Conservation (phyloP, 768 basidiomycete genomes). For the Lactifluus hygrophoroides region DNA sequence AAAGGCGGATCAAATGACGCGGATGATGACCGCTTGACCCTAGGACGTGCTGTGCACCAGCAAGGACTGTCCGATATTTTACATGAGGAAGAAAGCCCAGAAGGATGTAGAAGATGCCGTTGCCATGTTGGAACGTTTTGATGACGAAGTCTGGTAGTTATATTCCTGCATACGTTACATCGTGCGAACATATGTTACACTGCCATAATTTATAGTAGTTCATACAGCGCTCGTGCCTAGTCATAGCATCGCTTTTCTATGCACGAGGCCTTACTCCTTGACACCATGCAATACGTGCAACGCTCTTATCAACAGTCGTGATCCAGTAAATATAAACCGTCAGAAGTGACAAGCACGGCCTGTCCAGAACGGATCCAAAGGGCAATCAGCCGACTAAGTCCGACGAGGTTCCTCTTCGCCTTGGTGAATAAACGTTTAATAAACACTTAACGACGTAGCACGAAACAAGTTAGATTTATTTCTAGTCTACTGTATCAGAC, state of each 20-base stretch:
- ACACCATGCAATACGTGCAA: too few species aligned
- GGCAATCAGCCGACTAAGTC: background rate
- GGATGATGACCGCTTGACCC: background rate
- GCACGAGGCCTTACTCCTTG: background rate
- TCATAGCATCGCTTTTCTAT: background rate
- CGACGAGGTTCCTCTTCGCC: background rate
- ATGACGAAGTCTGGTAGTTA: conserved; percentile 57
- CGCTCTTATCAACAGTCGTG: too few species aligned
- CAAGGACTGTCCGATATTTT: conserved; percentile 98
- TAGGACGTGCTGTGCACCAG: conserved; percentile 95
- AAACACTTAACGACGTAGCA: background rate
- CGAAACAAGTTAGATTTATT: background rate
- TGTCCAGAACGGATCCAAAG: background rate
- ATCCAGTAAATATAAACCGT: background rate
- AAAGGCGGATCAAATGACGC: conserved; percentile 11
- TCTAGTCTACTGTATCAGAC: background rate
- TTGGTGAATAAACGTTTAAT: background rate
- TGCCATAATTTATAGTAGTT: conserved; percentile 11
- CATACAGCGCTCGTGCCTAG: conserved; percentile 12
- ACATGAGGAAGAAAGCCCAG: conserved; percentile 97
- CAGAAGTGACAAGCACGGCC: background rate
- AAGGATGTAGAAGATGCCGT: conserved; percentile 92
- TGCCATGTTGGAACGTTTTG: conserved; percentile 75
- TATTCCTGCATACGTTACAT: background rate
- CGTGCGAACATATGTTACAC: background rate